Evolutionary conservation across 2,329 filamentous ascomycete genomes (phyloP).

Genomic region (Zymoseptoria crescenta): DNA sequence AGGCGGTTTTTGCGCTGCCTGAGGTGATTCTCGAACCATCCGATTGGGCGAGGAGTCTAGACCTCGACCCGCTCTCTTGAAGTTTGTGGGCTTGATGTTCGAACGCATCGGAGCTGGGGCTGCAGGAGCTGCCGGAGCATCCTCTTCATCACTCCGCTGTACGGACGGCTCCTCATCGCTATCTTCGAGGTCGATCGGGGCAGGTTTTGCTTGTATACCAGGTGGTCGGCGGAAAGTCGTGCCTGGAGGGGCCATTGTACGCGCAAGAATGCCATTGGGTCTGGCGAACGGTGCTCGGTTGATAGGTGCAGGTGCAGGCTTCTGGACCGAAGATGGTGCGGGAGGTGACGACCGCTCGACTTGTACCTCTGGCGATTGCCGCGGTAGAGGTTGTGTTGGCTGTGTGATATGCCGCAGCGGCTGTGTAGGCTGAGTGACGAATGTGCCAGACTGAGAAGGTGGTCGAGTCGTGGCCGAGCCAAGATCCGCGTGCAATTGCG

Average conservation of each 20-base stretch:
- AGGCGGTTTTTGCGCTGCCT: constrained; percentile 1
- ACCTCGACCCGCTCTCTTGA: constrained; percentile 37
- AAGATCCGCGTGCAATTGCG: constrained; percentile 19
- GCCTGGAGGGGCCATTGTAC: constrained; percentile 65
- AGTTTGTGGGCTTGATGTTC: constrained; percentile 55
- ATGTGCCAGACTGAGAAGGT: constrained; percentile 13
- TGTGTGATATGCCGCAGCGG: constrained; percentile 38
- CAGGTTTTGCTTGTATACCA: constrained; percentile 17
- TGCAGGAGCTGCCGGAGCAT: constrained; percentile 23
- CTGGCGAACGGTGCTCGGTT: constrained; percentile 18
- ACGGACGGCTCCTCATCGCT: constrained; percentile 42
- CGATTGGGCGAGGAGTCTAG: constrained; percentile 27
- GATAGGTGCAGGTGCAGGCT: constrained; percentile 16
- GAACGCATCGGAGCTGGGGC: constrained; percentile 32
- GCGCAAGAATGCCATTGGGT: constrained; percentile 43
- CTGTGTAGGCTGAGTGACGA: constrained; percentile 47
- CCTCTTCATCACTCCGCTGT: constrained; percentile 24
- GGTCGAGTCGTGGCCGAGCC: constrained; percentile 5
- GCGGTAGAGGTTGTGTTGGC: constrained; percentile 50
- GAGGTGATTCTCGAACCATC: constrained; percentile 24
- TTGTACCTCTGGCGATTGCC: constrained; percentile 50
- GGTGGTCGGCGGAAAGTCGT: constrained; percentile 55
- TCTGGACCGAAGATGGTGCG: constrained; percentile 35
- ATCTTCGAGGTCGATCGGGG: constrained; percentile 17
- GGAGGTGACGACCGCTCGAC: constrained; percentile 76